A percentile compares a stretch with the other conserved stretches of the same genome.
phyloP scores from a whole-genome alignment of 1,284 basidiomycete species.

The Microbotryum violaceum region DNA sequence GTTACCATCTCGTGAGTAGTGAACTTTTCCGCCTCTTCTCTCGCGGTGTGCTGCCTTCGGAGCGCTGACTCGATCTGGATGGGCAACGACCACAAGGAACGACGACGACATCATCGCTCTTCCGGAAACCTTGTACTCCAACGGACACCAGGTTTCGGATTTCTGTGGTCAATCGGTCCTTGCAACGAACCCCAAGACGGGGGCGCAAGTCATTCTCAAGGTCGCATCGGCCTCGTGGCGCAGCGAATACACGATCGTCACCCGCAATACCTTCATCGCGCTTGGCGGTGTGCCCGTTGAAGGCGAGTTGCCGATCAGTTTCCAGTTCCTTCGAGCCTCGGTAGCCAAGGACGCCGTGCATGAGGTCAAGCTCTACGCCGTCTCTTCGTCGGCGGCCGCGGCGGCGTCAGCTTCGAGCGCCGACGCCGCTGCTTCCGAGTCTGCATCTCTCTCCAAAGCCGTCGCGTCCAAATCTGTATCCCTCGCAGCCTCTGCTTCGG shows the following conservation, averaged over 20 bases:
- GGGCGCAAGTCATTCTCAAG: background rate
- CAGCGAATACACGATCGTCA: background rate
- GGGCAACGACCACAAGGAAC: background rate
- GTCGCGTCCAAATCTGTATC: background rate
- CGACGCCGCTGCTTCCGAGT: background rate
- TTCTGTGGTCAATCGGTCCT: constrained; percentile 1
- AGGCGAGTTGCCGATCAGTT: background rate
- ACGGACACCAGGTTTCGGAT: background rate
- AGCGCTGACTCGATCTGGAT: too few relatives aligned
- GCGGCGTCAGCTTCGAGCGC: background rate
- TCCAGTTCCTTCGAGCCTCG: background rate
- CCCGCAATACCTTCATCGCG: background rate
- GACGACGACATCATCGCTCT: constrained; percentile 1
- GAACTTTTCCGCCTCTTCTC: too few relatives aligned
- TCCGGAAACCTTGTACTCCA: background rate
- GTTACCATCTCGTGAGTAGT: constrained; percentile 1
- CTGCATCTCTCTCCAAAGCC: background rate
- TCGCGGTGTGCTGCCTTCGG: too few relatives aligned
- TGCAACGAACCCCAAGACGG: background rate
- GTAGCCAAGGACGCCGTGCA: too few relatives aligned
- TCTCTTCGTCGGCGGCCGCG: too few relatives aligned
- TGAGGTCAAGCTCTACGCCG: too few relatives aligned
- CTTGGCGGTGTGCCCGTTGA: background rate
- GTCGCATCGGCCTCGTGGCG: background rate
- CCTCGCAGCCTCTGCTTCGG: background rate